A percentile compares a stretch with the other conserved stretches of the same genome.
Conservation (phyloP, 306 rosid species). For the Cotoneaster glaucophyllus region DNA sequence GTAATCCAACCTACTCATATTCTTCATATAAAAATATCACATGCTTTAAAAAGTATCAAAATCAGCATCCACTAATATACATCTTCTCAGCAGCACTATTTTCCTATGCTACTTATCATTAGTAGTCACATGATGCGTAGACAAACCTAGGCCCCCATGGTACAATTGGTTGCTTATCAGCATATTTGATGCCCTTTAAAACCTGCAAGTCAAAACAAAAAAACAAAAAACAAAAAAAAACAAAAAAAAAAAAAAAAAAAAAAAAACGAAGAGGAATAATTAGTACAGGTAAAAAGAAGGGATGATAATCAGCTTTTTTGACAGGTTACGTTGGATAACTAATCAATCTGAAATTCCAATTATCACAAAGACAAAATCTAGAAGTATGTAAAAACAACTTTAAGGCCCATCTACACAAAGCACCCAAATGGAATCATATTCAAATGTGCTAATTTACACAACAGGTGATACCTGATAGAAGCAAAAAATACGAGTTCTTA, state of each 20-base stretch:
- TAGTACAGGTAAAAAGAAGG: background rate
- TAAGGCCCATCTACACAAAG: background rate
- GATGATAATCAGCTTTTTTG: background rate
- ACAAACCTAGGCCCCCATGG: conserved; percentile 99
- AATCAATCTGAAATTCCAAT: background rate
- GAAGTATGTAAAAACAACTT: conserved; percentile 3
- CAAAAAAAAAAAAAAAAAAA: no score
- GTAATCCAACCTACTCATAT: background rate
- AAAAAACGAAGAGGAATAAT: conserved; percentile 9
- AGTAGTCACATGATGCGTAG: conserved; percentile 23
- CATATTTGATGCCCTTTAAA: conserved; percentile 92
- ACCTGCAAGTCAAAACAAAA: conserved; percentile 42
- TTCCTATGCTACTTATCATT: background rate
- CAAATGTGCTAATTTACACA: background rate
- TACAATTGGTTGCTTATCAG: conserved; percentile 89
- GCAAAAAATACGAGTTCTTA: background rate
- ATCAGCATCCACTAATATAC: background rate
- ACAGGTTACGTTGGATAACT: background rate
- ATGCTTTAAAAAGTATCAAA: background rate
- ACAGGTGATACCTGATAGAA: background rate
- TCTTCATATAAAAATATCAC: background rate
- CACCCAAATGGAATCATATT: background rate
- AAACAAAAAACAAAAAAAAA: no score
- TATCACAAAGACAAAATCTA: background rate
- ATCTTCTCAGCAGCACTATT: background rate